These are phyloP conservation scores for Pseudocercospora pini-densiflorae DNA, from an alignment of 2,329 filamentous ascomycete species.

Conservation along the genomic window DNA sequence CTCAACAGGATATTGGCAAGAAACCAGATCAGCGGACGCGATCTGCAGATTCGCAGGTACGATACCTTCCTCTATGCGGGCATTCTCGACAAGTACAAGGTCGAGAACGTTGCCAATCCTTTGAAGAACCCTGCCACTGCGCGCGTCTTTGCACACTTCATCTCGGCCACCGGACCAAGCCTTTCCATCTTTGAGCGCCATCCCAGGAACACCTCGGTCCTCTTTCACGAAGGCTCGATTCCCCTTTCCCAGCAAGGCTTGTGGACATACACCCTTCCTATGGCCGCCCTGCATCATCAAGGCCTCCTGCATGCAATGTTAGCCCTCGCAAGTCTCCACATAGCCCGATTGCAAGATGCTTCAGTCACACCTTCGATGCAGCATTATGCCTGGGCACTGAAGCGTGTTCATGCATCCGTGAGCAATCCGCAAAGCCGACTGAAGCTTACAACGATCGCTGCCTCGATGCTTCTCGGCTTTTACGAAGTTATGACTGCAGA, in stretches of 20 bases:
- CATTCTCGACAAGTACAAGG: slow-evolving; percentile 50
- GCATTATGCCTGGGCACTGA: slow-evolving; percentile 86
- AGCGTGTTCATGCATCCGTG: slow-evolving; percentile 77
- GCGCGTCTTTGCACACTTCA: slow-evolving; percentile 87
- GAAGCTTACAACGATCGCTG: slow-evolving; percentile 82
- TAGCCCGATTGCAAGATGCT: slow-evolving; percentile 76
- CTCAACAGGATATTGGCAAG: slow-evolving; percentile 34
- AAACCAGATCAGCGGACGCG: slow-evolving; percentile 35
- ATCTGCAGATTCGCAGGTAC: slow-evolving; percentile 44
- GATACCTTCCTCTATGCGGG: slow-evolving; percentile 54
- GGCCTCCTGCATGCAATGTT: slow-evolving; percentile 89
- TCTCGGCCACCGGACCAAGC: slow-evolving; percentile 83
- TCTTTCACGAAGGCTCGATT: slow-evolving; percentile 65
- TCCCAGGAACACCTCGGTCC: slow-evolving; percentile 70
- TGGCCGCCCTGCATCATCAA: slow-evolving; percentile 82
- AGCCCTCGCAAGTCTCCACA: slow-evolving; percentile 83
- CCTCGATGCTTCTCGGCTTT: slow-evolving; percentile 82
- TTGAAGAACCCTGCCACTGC: slow-evolving; percentile 80
- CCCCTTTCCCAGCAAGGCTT: slow-evolving; percentile 64
- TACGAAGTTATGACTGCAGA: slow-evolving; percentile 96
- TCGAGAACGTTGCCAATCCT: slow-evolving; percentile 61
- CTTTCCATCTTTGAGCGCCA: slow-evolving; percentile 88
- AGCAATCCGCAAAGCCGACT: slow-evolving; percentile 69
- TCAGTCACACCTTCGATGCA: slow-evolving; percentile 82
- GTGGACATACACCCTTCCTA: slow-evolving; percentile 79